A percentile compares a stretch with the other conserved stretches of the same genome.
Evolutionary conservation across 2,329 filamentous ascomycete species (phyloP).

Genomic region (Colletotrichum godetiae): DNA sequence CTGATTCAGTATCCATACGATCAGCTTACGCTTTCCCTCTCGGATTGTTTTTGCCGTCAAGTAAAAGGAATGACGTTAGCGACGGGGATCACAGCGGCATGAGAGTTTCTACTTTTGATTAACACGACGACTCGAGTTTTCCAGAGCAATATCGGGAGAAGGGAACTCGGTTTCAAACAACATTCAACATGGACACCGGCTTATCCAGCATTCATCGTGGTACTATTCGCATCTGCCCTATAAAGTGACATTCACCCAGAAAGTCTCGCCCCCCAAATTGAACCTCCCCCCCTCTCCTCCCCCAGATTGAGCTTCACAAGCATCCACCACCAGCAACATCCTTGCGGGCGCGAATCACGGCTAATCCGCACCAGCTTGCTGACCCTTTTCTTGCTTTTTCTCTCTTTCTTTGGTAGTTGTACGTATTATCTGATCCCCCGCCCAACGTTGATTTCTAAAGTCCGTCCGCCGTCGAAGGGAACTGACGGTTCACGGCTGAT

Average conservation of each 20-base stretch:
- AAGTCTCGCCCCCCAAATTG: background rate
- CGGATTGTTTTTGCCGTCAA: background rate
- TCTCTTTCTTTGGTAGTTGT: background rate
- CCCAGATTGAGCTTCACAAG: background rate
- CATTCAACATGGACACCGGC: background rate
- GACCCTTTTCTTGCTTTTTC: background rate
- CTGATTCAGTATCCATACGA: slow-evolving; percentile 1
- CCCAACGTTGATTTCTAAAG: background rate
- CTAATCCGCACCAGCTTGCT: background rate
- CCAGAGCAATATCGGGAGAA: background rate
- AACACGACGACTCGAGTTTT: background rate
- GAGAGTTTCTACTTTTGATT: background rate
- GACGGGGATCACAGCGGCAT: background rate
- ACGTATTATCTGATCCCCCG: background rate
- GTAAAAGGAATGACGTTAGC: background rate
- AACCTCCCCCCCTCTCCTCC: background rate
- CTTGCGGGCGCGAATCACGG: slow-evolving; percentile 3
- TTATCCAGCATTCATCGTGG: background rate
- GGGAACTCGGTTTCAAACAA: background rate
- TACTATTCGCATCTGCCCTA: background rate
- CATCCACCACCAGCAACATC: slow-evolving; percentile 3
- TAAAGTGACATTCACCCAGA: background rate
- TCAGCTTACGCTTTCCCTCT: background rate
- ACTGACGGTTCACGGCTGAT: background rate
- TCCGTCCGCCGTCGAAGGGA: background rate